Conservation (phyloP, 2,329 filamentous ascomycete species). For the Aotearoamyces nothofagi region DNA sequence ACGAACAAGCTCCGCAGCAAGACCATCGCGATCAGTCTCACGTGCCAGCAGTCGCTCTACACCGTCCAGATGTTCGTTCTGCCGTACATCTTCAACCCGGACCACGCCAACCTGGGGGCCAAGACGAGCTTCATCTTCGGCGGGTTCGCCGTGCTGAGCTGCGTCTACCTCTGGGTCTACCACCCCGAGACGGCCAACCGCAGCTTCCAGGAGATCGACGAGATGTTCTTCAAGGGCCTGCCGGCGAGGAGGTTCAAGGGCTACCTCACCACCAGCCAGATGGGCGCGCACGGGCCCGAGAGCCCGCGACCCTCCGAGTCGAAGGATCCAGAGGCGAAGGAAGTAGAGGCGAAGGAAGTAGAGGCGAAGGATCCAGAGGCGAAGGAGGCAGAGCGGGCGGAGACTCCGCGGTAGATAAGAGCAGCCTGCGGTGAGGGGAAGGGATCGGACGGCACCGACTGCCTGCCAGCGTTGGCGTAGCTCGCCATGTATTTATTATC, state of each 20-base stretch:
- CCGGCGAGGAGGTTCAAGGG: slow-evolving; percentile 7
- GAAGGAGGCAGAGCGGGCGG: no score
- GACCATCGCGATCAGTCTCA: slow-evolving; percentile 24
- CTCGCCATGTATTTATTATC: no score
- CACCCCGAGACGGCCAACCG: slow-evolving; percentile 21
- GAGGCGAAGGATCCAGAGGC: no score
- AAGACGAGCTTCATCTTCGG: slow-evolving; percentile 27
- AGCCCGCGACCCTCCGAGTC: no score
- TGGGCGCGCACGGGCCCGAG: no score
- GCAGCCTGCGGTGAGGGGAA: no score
- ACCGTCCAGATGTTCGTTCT: slow-evolving; percentile 18
- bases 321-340: no score
- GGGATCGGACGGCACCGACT: no score
- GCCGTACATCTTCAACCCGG: slow-evolving; percentile 23
- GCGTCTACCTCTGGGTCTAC: slow-evolving; percentile 21
- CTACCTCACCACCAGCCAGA: slow-evolving; percentile 2
- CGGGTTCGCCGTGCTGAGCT: slow-evolving; percentile 17
- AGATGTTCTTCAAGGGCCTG: slow-evolving; percentile 8
- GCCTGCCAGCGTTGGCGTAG: no score
- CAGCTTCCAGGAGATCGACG: slow-evolving; percentile 10
- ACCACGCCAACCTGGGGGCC: slow-evolving; percentile 22
- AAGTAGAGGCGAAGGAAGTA: no score
- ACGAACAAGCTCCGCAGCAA: slow-evolving; percentile 21
- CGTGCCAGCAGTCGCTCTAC: slow-evolving; percentile 23
- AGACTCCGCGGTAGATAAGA: no score